Conservation (phyloP, 192 early-diverging fungal species). For the Coemansia sp. region DNA sequence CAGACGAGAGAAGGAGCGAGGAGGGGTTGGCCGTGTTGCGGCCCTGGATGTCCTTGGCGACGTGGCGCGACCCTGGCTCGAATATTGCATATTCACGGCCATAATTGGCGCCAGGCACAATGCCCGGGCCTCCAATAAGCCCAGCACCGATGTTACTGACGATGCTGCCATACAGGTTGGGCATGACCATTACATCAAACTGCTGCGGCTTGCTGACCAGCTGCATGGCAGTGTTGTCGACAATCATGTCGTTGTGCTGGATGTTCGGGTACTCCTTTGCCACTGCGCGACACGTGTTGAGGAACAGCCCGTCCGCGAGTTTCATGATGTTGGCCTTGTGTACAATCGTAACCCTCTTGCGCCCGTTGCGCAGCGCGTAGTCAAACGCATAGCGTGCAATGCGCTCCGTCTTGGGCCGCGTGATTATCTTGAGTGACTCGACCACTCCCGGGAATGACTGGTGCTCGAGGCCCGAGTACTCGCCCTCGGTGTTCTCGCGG, state of each 20-base stretch:
- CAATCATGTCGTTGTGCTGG: conserved; percentile 98
- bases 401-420: conserved; percentile 95
- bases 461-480: conserved; percentile 99
- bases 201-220: conserved; percentile 96
- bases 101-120: conserved; percentile 97
- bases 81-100: conserved; percentile 97
- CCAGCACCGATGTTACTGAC: conserved; percentile 97
- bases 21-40: conserved; percentile 96
- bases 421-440: conserved; percentile 98
- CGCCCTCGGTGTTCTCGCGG: conserved; percentile 99
- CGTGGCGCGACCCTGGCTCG: conserved; percentile 98
- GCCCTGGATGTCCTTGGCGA: conserved; percentile 94
- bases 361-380: conserved; percentile 94
- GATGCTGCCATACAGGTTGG: conserved; percentile 99
- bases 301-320: conserved; percentile 96
- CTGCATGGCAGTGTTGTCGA: conserved; percentile 99
- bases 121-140: conserved; percentile 92
- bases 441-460: conserved; percentile 97
- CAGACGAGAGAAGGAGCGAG: conserved; percentile 86
- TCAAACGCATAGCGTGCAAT: conserved; percentile 99
- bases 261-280: conserved; percentile 92
- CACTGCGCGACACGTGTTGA: conserved; percentile 94
- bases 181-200: conserved; percentile 99
- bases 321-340: conserved; percentile 99
- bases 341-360: conserved; percentile 97